These are phyloP conservation scores for Pulveroboletus frians DNA, from an alignment of 768 basidiomycete genomes.

Conservation along the genomic window DNA sequence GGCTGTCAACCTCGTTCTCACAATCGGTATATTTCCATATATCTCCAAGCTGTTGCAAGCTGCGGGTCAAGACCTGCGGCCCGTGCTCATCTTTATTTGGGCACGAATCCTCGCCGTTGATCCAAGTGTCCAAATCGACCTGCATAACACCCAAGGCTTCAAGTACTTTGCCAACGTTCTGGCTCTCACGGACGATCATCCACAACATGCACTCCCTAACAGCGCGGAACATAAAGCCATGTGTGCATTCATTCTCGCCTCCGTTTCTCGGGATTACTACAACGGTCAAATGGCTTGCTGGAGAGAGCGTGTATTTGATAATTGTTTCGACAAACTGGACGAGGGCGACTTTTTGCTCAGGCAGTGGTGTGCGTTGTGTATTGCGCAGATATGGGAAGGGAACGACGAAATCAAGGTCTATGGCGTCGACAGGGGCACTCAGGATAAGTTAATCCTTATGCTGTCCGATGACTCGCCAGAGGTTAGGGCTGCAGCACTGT, in stretches of 20 bases:
- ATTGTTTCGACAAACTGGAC: conserved; percentile 77
- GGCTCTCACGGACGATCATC: conserved; percentile 56
- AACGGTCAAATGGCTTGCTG: conserved; percentile 84
- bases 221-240: conserved; percentile 94
- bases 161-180: conserved; percentile 82
- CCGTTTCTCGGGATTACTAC: conserved; percentile 85
- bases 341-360: conserved; percentile 90
- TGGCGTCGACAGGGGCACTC: conserved; percentile 73
- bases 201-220: conserved; percentile 69
- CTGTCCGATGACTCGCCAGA: conserved; percentile 87
- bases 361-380: conserved; percentile 92
- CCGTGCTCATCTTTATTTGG: conserved; percentile 99
- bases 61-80: conserved; percentile 90
- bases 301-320: conserved; percentile 76
- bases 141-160: conserved; percentile 77
- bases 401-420: conserved; percentile 87
- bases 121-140: conserved; percentile 82
- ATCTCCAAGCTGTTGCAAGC: conserved; percentile 95
- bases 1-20: conserved; percentile 94
- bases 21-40: conserved; percentile 98
- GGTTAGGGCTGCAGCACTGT: conserved; percentile 87
- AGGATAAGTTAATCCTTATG: conserved; percentile 74
- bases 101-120: conserved; percentile 97
- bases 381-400: conserved; percentile 91
- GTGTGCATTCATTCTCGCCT: conserved; percentile 94